phyloP scores from a whole-genome alignment of 2,329 filamentous ascomycete species.

The Hypoxylon sp. region DNA sequence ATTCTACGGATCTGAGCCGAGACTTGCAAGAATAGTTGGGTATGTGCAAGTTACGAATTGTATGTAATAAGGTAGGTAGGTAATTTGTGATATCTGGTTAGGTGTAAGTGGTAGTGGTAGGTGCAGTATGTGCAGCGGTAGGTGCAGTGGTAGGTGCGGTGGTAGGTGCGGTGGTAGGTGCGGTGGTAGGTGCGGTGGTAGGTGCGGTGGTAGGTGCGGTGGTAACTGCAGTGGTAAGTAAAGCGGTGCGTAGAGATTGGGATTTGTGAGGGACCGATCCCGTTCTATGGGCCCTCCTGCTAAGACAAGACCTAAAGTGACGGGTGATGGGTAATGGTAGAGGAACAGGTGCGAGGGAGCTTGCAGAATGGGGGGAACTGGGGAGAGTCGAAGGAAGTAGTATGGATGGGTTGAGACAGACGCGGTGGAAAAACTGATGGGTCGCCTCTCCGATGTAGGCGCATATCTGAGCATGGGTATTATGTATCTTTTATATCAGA shows the following conservation, averaged over 20 bases:
- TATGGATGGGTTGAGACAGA: constrained; percentile 38
- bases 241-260: not conserved
- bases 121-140: not conserved
- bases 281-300: constrained; percentile 18
- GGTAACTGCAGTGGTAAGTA: not conserved
- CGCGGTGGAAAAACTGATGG: constrained; percentile 34
- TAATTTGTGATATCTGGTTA: constrained; percentile 15
- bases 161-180: constrained; percentile 1
- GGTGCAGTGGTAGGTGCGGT: not conserved
- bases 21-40: constrained; percentile 34
- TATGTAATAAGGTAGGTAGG: constrained; percentile 11
- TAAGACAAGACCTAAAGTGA: no score
- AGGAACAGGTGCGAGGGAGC: constrained; percentile 23
- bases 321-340: not conserved
- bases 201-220: not conserved
- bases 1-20: constrained; percentile 36
- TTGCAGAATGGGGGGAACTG: constrained; percentile 31
- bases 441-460: constrained; percentile 34
- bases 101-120: not conserved
- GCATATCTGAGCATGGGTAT: constrained; percentile 33
- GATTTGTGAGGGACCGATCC: constrained; percentile 11
- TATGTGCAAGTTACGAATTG: constrained; percentile 2
- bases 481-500: constrained; percentile 14
- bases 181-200: not conserved
- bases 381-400: constrained; percentile 34